Base-by-base conservation (phyloP, 2,329 filamentous ascomycete species). In the Basipetospora chlamydospora region DNA sequence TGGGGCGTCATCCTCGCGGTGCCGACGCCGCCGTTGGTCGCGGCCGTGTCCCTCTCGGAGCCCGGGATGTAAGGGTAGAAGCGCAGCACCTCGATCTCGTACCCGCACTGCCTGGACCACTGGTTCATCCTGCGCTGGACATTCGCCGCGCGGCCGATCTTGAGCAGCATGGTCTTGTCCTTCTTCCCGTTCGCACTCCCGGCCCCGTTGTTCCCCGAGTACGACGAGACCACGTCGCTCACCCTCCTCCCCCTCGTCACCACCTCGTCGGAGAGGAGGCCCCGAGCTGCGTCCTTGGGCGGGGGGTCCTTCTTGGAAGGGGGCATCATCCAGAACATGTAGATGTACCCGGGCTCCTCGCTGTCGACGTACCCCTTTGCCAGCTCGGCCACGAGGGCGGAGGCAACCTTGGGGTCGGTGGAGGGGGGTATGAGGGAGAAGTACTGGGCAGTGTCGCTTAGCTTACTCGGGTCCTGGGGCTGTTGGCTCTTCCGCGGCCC, bases 241-340 rank as follows among this genome's bases (percentile, higher is more conserved):
- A 68, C 56, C 4, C 66, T 59, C 30, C 70, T 59, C 48, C 47
- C 35, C 45, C 38, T 15, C 48, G 38, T 13, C 51, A 55, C 36
- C 22, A 22, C 13, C 13, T 18, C 6, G 16, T 10, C 17, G 26
- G 13, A 21, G 61, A 50, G 2, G 67, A 60, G 1, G 74, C 68
- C 0, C 7, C 72, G 64, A 15, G 73, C 70, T 29, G 73, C 63
- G 43, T 74, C 77, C 25, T 64, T 62, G 0, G 77, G 65, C 0
- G 73, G 65, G 1, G 67, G 60, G 0, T 70, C 55, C 0, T 65
- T 53, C 6, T 72, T 59, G 2, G 66, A 68, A 3, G 29, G 20
- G 22, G 85, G 77, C 0, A 85, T 95, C 16, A 95, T 68, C 86
- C 88, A 95, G 66, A 96, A 98, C 57, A 98, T 93, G 67, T 98